A percentile compares a stretch with the other conserved stretches of the same genome.
These are phyloP conservation scores for Acacia melanoxylon DNA, from an alignment of 306 rosid genomes.

Conservation along the genomic window DNA sequence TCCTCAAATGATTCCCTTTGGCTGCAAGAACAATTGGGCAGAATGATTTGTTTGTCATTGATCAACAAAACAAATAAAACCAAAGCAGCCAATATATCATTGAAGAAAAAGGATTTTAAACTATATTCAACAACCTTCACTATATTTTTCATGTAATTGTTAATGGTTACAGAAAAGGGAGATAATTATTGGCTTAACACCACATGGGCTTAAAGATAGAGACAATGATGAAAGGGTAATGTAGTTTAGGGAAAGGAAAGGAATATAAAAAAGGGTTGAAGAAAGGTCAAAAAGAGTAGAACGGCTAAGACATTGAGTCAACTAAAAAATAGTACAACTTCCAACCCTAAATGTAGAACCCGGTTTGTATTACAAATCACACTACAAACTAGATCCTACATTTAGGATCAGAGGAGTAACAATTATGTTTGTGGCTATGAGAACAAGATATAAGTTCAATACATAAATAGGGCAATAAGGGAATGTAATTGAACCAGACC, in stretches of 20 bases:
- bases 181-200: neutral
- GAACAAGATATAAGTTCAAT: neutral
- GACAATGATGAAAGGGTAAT: neutral
- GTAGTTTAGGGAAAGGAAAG: neutral
- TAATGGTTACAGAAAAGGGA: neutral
- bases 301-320: neutral
- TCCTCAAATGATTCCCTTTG: constrained; percentile 45
- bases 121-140: neutral
- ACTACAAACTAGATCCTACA: too few species aligned
- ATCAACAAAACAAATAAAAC: neutral
- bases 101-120: neutral
- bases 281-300: neutral
- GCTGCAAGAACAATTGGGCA: constrained; percentile 38
- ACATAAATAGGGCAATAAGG: neutral
- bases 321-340: neutral
- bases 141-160: neutral
- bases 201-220: neutral
- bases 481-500: neutral
- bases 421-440: neutral
- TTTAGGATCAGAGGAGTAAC: neutral
- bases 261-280: neutral
- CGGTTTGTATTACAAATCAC: too few species aligned
- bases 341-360: too few species aligned
- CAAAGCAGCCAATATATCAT: neutral
- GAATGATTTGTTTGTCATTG: constrained; percentile 9